Evolutionary conservation across 768 basidiomycete species (phyloP).

Genomic region (Arthromyces matolae): DNA sequence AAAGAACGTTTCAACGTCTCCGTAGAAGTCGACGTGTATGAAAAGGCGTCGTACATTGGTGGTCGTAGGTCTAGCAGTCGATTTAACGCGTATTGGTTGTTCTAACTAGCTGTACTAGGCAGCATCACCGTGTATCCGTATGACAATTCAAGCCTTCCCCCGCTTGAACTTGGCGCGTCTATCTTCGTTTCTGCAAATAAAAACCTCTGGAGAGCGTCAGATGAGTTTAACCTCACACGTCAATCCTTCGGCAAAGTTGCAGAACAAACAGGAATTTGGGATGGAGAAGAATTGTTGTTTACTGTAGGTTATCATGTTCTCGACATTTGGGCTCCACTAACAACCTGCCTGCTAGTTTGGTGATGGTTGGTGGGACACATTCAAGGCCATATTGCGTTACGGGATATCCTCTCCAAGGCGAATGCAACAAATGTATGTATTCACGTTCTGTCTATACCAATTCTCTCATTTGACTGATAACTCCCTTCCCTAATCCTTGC

Average conservation of each 20-base stretch:
- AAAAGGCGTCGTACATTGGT: conserved; percentile 71
- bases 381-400: conserved; percentile 77
- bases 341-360: conserved; percentile 33
- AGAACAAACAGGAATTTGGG: conserved; percentile 72
- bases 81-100: neutral
- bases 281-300: conserved; percentile 69
- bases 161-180: conserved; percentile 83
- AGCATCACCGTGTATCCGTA: conserved; percentile 78
- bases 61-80: conserved; percentile 60
- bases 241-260: conserved; percentile 43
- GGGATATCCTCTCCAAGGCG: conserved; percentile 59
- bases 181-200: conserved; percentile 80
- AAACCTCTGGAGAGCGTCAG: conserved; percentile 66
- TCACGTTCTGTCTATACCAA: conserved; percentile 12
- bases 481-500: neutral
- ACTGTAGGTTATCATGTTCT: conserved; percentile 36
- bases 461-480: too few species aligned
- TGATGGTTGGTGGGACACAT: conserved; percentile 66
- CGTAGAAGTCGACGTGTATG: conserved; percentile 82
- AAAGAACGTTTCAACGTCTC: conserved; percentile 65
- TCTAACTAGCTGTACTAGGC: conserved; percentile 40
- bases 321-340: neutral
- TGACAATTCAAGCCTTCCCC: conserved; percentile 49
- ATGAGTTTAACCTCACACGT: conserved; percentile 73
- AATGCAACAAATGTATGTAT: conserved; percentile 48